Evolutionary conservation across 441 rosid genomes (phyloP), one percentile per base, ranked within the genome.

Genomic region (Pelargonium myrrhifolium): DNA sequence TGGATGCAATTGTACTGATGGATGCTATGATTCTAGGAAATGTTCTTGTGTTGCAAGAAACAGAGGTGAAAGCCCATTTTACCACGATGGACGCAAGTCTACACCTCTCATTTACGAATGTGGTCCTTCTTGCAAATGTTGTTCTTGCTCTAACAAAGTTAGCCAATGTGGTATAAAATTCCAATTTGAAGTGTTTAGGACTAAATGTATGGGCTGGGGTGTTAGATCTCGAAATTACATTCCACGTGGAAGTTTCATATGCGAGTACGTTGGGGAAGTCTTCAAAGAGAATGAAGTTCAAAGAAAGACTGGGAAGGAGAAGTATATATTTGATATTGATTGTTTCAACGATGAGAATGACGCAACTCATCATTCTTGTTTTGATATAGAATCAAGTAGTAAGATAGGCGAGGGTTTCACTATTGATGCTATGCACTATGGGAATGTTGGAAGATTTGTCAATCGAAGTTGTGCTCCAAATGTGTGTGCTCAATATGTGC

Each of bases 221-320:
- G 64, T 70, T 3, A 64, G 64, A 20, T 69, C 72, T 24, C 66
- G 10, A n/a, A 15, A 51, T 9, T 20, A 15, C 26, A 69, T 69
- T 24, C 72, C 66, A 1, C 17, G 14, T 3, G 66, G 72, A 9
- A 69, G 72, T 69, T 69, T 69, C 26, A 49, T 60, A n/a, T 69
- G 68, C n/a, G 73, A 70, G 64, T 70, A 70, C 39, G 35, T 70
- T 8, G 72, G 72, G 0, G 12, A 62, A 62, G 39, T 49, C 55
- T 49, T 47, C 18, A 28, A 21, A 9, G 67, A 49, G 56, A 51
- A 18, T 12, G 26, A 12, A 31, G 47, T n/a, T 14, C 58, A 2
- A 8, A 28, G 22, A 3, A 14, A n/a, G 47, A 9, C 37, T 20
- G 43, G 49, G 6, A 42, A 20, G 4, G 55, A 68, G 43, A 22